Conservation (phyloP, 768 basidiomycete species). For the Zangia roseola region DNA sequence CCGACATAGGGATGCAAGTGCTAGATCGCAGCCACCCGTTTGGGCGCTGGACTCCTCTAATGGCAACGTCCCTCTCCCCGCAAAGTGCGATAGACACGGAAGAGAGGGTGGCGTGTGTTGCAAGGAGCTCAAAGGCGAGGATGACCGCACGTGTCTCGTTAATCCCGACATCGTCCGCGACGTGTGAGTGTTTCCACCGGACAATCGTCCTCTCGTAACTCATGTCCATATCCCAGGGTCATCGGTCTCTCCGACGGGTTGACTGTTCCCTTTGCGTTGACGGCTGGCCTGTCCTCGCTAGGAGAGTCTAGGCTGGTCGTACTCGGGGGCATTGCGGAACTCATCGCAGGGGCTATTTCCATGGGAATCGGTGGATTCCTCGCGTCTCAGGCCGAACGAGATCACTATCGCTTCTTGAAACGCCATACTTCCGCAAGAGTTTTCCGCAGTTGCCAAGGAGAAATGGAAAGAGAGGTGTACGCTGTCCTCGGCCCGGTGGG, state of each 20-base stretch:
- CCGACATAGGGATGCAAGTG: conserved; percentile 5
- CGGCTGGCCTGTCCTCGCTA: conserved; percentile 85
- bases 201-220: neutral
- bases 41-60: conserved; percentile 59
- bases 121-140: conserved; percentile 78
- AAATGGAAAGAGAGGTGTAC: conserved; percentile 94
- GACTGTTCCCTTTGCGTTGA: conserved; percentile 89
- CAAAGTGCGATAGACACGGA: conserved; percentile 57
- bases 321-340: conserved; percentile 91
- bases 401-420: conserved; percentile 84
- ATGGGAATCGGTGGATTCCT: conserved; percentile 99
- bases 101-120: conserved; percentile 75
- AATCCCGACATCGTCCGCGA: conserved; percentile 88
- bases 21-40: conserved; percentile 47
- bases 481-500: conserved; percentile 88
- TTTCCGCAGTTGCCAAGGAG: conserved; percentile 84
- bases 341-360: conserved; percentile 93
- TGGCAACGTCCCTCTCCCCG: conserved; percentile 44
- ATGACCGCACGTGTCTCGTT: conserved; percentile 69
- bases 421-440: conserved; percentile 79
- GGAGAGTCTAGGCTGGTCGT: conserved; percentile 92
- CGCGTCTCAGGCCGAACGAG: conserved; percentile 94
- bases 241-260: conserved; percentile 91
- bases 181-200: conserved; percentile 54
- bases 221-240: conserved; percentile 45